These are phyloP conservation scores for Trichoderma citrinoviride DNA, from an alignment of 2,329 filamentous ascomycete genomes.

Conservation along the genomic window DNA sequence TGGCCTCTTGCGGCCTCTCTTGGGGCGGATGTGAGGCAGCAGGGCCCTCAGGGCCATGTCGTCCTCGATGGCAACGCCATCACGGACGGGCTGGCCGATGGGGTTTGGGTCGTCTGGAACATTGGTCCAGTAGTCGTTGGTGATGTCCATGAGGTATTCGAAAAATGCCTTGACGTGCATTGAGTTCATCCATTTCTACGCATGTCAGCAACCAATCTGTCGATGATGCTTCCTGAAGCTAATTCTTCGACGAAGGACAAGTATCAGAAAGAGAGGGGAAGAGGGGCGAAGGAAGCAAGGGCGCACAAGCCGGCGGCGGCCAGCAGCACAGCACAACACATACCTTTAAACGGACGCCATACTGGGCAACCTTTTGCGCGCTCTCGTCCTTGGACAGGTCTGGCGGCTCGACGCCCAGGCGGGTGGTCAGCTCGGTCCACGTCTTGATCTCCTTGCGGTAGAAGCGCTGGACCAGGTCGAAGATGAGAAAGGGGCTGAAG, in stretches of 20 bases:
- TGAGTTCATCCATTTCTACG: constrained; percentile 88
- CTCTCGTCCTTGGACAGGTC: constrained; percentile 81
- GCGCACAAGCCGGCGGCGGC: not conserved
- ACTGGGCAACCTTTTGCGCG: constrained; percentile 91
- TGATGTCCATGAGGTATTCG: constrained; percentile 77
- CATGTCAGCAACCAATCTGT: not conserved
- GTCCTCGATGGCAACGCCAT: constrained; percentile 81
- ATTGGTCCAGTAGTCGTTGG: constrained; percentile 75
- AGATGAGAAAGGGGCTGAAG: constrained; percentile 76
- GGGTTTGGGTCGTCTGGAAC: constrained; percentile 65
- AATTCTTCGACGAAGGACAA: not conserved
- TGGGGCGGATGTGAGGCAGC: constrained; percentile 70
- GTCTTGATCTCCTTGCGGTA: constrained; percentile 85
- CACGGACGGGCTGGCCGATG: constrained; percentile 63
- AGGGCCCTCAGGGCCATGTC: constrained; percentile 84
- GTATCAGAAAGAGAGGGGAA: not conserved
- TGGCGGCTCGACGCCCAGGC: constrained; percentile 84
- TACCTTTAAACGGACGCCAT: constrained; percentile 88
- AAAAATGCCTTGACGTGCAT: constrained; percentile 96
- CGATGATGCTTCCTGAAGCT: no score
- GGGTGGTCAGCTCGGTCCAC: constrained; percentile 83
- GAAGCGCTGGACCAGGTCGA: constrained; percentile 73
- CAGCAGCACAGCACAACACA: constrained; percentile 25
- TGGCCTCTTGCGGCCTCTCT: constrained; percentile 60
- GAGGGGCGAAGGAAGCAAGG: not conserved